Evolutionary conservation across 306 rosid species (phyloP), one percentile per base, ranked within the genome.

Genomic region (Sindora glabra): DNA sequence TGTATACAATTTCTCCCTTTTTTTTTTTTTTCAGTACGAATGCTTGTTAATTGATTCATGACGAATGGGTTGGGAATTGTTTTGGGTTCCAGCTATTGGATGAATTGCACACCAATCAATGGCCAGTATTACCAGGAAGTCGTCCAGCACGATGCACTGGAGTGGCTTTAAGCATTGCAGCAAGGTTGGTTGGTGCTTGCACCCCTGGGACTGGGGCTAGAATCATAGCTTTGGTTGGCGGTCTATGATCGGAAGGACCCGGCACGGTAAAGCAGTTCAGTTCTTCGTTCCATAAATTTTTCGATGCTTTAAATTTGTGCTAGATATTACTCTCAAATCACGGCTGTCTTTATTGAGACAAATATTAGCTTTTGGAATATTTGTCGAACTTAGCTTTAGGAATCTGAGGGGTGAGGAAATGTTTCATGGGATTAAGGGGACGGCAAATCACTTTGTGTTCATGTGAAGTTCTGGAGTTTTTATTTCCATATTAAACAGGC

Each of bases 161-260:
- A n/a, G 98, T 88, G 62, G 98, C 98, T 0, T 71, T 92, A 70
- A 80, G 87, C 49, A 92, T 92, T 42, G 95, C 96, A 0, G 74
- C 94, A 0, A 86, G 98, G 2, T 76, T 92, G 88, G 81, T 92
- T 16, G 95, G 96, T 73, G 96, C 98, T 65, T 92, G 96, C 70
- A 65, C 33, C 59, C 84, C 90, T 25, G 95, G 98, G 15, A 92
- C 98, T 3, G 96, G 98, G 48, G 98, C 95, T 44, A 79, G 90
- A 48, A 92, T 92, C 64, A 66, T 92, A n/a, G 79, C 96, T 57
- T 75, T 92, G 86, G 98, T 92, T 42, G 98, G 96, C 6, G 98
- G 98, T 5, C 98, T 96, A 6, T 92, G 98, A 80, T 86, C 98
- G 0, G 96, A 92, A 71, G 98, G 98, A 74, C 95, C 98, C 0